Percentiles rank a stretch among this genome's conserved stretches.
Evolutionary conservation across 176 grass and related monocot genomes (phyloP).

Genomic region (Paspalum vaginatum): DNA sequence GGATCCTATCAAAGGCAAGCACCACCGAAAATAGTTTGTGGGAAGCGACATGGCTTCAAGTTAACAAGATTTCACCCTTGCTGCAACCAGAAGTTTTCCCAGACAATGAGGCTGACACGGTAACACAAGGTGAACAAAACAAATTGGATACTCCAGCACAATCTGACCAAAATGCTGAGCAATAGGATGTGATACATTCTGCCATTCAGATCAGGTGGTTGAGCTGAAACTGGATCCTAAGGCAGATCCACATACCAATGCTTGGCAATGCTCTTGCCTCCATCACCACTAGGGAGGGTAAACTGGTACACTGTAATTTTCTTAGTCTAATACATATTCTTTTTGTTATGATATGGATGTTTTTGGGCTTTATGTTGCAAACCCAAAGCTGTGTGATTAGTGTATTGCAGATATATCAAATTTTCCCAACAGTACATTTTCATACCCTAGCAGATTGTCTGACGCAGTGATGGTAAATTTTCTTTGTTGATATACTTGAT

Average conservation of each 20-base stretch:
- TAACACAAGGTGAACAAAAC: conserved; percentile 37
- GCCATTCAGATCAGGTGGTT: conserved; percentile 22
- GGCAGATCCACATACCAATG: conserved; percentile 34
- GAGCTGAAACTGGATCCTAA: conserved; percentile 17
- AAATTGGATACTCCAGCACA: conserved; percentile 33
- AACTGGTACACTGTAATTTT: conserved; percentile 47
- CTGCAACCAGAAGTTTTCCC: conserved; percentile 76
- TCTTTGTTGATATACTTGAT: not conserved
- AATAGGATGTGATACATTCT: conserved; percentile 30
- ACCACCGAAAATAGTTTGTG: conserved; percentile 61
- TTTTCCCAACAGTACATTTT: conserved; percentile 2
- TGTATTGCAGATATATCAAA: conserved; percentile 35
- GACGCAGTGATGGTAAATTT: not conserved
- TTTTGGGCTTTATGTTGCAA: conserved; percentile 44
- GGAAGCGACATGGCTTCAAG: conserved; percentile 82
- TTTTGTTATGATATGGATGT: conserved; percentile 38
- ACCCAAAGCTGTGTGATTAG: conserved; percentile 54
- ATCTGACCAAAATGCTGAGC: conserved; percentile 27
- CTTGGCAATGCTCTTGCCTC: not conserved
- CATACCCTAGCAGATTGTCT: not conserved
- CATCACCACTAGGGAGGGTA: conserved; percentile 31
- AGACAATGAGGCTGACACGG: conserved; percentile 39
- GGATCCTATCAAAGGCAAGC: conserved; percentile 55
- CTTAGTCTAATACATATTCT: conserved; percentile 46
- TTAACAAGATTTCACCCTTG: conserved; percentile 66